Base-by-base conservation (phyloP, 495 filamentous ascomycete genomes). In the Talaromyces ruber region DNA sequence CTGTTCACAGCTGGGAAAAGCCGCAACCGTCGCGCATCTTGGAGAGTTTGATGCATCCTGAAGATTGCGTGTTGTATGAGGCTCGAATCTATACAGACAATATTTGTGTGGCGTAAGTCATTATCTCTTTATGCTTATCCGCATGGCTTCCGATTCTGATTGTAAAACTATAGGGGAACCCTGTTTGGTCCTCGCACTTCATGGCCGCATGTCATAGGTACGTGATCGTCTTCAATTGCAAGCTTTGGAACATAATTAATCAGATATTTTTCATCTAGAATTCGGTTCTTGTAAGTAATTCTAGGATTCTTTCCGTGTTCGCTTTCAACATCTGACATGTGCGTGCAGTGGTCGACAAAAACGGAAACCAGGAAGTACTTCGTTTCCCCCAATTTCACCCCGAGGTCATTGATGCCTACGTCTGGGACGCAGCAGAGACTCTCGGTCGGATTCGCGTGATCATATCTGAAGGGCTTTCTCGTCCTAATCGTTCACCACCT, bases 1-100 rank as follows among this genome's bases (percentile, higher is more conserved):
- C 91, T 2, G 76, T 96, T 55, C 91, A 95, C 72, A 86, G 80
- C 61, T 96, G 92, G 92, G 81, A 82, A n/a, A 80, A 76, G 14
- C 88, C 89, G 2, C 74, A 76, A 4, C 77, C 86, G 53, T 89
- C 85, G 62, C 79, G 83, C 30, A 81, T 85, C 64, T 81, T 86
- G 28, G 79, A 80, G 60, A 76, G 76, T 55, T 77, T 87, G 68
- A 85, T 82, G 73, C 83, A 85, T 67, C 79, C 84, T 16, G 75
- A 83, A 21, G 84, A 89, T 59, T 59, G 75, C 7, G 72, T 88
- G 64, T 77, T 86, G 51, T 91, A 85, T 66, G 88, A 90, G 64
- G 82, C 84, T 30, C 82, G 87, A 6, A 77, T 94, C 29, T 79
- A 88, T 32, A 68, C 93, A 22, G 91, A 96, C 72, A 90, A 91